These are phyloP conservation scores for Globisporangium nagaii DNA, from an alignment of 352 stramenopile genomes.

Conservation along the genomic window DNA sequence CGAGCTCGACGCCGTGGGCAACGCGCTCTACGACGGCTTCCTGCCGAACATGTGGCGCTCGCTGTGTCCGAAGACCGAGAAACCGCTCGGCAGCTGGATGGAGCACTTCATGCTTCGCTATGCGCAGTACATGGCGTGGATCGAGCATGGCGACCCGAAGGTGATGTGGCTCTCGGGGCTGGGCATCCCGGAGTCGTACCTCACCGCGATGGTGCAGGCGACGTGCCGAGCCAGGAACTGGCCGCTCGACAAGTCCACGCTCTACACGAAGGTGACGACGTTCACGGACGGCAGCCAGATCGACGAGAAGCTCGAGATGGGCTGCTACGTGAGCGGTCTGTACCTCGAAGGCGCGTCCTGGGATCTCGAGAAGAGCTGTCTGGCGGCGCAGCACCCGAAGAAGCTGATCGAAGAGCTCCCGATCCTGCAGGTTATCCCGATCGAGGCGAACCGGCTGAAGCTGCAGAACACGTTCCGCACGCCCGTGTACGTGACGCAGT, in stretches of 20 bases:
- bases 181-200: constrained; percentile 94
- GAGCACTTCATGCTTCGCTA: constrained; percentile 87
- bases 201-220: constrained; percentile 94
- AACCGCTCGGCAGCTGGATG: constrained; percentile 95
- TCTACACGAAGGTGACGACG: constrained; percentile 79
- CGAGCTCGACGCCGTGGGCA: constrained; percentile 89
- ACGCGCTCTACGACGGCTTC: constrained; percentile 91
- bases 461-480: constrained; percentile 94
- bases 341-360: constrained; percentile 94
- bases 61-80: constrained; percentile 91
- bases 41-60: constrained; percentile 88
- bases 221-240: constrained; percentile 92
- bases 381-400: constrained; percentile 90
- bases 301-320: constrained; percentile 58
- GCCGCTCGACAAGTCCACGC: constrained; percentile 93
- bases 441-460: constrained; percentile 94
- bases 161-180: constrained; percentile 94
- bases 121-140: constrained; percentile 90
- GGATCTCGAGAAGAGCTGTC: constrained; percentile 71
- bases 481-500: constrained; percentile 95
- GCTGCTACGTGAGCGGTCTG: constrained; percentile 90
- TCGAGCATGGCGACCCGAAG: constrained; percentile 82
- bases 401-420: constrained; percentile 93
- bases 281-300: constrained; percentile 59
- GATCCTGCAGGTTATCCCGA: constrained; percentile 93